Conservation (phyloP, 129 eudicot genomes). For the Arctium minus region DNA sequence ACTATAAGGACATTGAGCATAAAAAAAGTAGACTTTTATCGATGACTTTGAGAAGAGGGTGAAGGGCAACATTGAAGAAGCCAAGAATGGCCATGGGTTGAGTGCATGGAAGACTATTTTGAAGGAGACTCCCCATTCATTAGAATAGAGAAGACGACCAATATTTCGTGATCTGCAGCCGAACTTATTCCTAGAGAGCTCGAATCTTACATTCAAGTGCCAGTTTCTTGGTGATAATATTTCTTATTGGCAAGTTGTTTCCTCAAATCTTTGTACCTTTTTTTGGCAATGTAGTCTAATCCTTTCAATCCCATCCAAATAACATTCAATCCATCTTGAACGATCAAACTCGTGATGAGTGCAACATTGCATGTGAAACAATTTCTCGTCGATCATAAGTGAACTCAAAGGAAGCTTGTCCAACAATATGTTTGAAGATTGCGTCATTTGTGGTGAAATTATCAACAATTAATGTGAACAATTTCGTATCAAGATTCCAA, state of each 20-base stretch:
- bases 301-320: background rate
- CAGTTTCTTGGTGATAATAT: too few species aligned
- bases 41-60: too few species aligned
- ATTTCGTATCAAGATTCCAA: slow-evolving; percentile 21
- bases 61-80: too few species aligned
- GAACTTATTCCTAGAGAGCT: too few species aligned
- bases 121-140: too few species aligned
- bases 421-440: background rate
- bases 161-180: too few species aligned
- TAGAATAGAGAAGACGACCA: too few species aligned
- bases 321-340: slow-evolving; percentile 1
- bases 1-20: too few species aligned
- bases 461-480: slow-evolving; percentile 15
- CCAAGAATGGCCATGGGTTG: too few species aligned
- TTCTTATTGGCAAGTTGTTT: background rate
- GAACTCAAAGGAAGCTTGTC: background rate
- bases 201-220: too few species aligned
- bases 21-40: too few species aligned
- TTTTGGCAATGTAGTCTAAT: background rate
- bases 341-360: slow-evolving; percentile 11
- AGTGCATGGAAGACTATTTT: too few species aligned
- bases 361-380: slow-evolving; percentile 27
- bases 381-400: background rate
- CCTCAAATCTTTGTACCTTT: background rate
- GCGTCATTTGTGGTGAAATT: slow-evolving; percentile 26